Conservation (phyloP, 768 basidiomycete species). For the Serendipita sp. region DNA sequence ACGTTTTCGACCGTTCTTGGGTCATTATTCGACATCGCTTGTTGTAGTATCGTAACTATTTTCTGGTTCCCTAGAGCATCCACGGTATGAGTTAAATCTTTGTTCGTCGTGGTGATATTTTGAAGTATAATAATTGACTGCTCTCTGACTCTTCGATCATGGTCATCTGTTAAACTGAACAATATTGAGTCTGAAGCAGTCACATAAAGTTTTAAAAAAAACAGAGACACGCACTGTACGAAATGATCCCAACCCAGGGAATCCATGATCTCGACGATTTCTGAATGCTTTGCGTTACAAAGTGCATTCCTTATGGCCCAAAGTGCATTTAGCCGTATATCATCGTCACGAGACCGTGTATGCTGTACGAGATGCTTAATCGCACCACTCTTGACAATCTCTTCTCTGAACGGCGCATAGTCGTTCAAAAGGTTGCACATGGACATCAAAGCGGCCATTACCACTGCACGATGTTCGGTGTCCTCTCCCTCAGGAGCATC, state of each 20-base stretch:
- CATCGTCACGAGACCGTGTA: conserved; percentile 34
- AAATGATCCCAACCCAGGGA: conserved; percentile 50
- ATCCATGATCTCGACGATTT: conserved; percentile 52
- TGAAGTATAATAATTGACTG: conserved; percentile 52
- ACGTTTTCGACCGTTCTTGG: conserved; percentile 43
- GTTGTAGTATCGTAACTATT: conserved; percentile 30
- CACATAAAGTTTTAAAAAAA: neutral
- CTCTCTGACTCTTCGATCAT: conserved; percentile 43
- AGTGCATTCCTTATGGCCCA: conserved; percentile 83
- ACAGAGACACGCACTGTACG: conserved; percentile 27
- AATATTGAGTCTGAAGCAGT: neutral
- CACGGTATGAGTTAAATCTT: conserved; percentile 47
- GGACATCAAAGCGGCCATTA: conserved; percentile 50
- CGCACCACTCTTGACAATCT: conserved; percentile 50
- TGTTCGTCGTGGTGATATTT: conserved; percentile 50
- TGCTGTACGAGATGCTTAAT: conserved; percentile 48
- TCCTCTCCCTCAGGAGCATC: conserved; percentile 4
- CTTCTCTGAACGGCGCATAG: conserved; percentile 59
- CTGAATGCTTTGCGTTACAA: conserved; percentile 39
- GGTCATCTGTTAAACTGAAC: conserved; percentile 37
- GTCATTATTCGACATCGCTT: conserved; percentile 33
- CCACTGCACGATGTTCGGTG: conserved; percentile 57
- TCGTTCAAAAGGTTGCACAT: conserved; percentile 79
- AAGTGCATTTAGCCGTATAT: conserved; percentile 50
- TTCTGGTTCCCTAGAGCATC: conserved; percentile 31